phyloP scores from a whole-genome alignment of 257 asterid genomes.

The Ilex aquifolium region DNA sequence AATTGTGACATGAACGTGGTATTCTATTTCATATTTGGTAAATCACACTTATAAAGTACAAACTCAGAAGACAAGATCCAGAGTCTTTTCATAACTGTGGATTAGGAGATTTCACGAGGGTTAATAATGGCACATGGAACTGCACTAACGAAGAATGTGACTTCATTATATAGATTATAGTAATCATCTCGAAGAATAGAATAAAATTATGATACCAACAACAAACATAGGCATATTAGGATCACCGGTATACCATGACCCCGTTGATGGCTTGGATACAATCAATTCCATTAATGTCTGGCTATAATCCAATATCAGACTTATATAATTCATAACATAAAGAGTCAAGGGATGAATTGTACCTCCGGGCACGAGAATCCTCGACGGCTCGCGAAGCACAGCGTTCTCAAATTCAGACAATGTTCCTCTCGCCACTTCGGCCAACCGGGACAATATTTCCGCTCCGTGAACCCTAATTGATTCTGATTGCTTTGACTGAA shows the following conservation, averaged over 20 bases:
- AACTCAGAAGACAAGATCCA: too few species aligned
- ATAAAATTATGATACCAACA: too few species aligned
- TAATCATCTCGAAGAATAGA: too few species aligned
- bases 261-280: constrained; percentile 34
- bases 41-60: too few species aligned
- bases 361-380: constrained; percentile 32
- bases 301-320: constrained; percentile 34
- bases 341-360: constrained; percentile 45
- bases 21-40: too few species aligned
- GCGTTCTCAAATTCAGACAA: constrained; percentile 44
- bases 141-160: too few species aligned
- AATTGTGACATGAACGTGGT: too few species aligned
- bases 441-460: constrained; percentile 36
- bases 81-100: too few species aligned
- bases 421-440: constrained; percentile 36
- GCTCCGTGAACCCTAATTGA: constrained; percentile 22
- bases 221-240: constrained; percentile 29
- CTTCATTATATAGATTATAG: too few species aligned
- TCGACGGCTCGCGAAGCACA: constrained; percentile 35
- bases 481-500: constrained; percentile 30
- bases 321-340: constrained; percentile 43
- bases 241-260: constrained; percentile 25
- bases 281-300: constrained; percentile 32
- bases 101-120: too few species aligned
- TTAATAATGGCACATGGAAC: too few species aligned